Evolutionary conservation across 2,329 filamentous ascomycete species (phyloP).

Genomic region (Simplicillium aogashimaense): DNA sequence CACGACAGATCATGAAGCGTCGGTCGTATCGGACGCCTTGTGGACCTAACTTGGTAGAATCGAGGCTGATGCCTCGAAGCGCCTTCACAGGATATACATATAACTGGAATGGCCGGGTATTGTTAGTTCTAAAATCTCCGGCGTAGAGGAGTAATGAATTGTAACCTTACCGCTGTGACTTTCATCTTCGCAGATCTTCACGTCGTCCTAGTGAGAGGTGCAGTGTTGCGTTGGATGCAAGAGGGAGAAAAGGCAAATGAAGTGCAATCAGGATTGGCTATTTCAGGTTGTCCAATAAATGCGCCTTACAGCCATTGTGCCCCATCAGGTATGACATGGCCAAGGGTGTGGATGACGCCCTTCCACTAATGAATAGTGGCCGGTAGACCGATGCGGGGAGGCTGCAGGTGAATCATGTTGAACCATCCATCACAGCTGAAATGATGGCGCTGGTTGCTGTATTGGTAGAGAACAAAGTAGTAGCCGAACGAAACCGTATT

Average conservation of each 20-base stretch:
- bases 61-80: constrained; percentile 50
- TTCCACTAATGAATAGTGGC: no score
- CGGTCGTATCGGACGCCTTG: constrained; percentile 58
- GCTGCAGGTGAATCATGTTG: constrained; percentile 3
- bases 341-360: constrained; percentile 6
- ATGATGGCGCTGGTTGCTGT: no score
- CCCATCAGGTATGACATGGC: no score
- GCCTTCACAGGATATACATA: constrained; percentile 69
- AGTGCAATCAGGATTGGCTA: no score
- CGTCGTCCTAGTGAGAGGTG: no score
- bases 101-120: constrained; percentile 24
- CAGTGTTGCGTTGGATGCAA: no score
- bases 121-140: background rate
- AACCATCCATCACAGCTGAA: no score
- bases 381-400: background rate
- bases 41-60: constrained; percentile 42
- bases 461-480: no score
- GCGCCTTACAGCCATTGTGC: no score
- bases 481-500: no score
- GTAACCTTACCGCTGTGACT: constrained; percentile 9
- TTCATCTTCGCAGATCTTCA: constrained; percentile 13
- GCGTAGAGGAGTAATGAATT: background rate
- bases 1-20: constrained; percentile 58
- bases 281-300: no score
- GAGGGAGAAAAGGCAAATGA: no score